These are phyloP conservation scores for Malus hybrid DNA, from an alignment of 331 rosid species.

Conservation along the genomic window DNA sequence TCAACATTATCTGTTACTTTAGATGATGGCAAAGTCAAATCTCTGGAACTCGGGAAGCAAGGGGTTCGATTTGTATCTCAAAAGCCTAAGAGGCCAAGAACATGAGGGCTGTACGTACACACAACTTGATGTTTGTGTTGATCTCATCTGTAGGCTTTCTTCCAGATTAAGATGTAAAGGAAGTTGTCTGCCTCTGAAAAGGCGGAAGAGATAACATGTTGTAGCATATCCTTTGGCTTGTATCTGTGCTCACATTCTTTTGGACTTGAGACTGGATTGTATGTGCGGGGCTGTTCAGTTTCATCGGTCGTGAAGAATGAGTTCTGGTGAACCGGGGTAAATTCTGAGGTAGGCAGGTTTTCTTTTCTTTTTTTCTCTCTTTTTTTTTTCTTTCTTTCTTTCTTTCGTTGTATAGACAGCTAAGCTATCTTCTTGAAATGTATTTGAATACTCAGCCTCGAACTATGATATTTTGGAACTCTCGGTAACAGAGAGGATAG, in stretches of 20 bases:
- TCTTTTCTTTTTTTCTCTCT: background rate
- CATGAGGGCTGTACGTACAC: conserved; percentile 23
- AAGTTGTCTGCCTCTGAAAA: background rate
- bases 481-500: conserved; percentile 8
- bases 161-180: background rate
- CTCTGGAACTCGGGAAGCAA: conserved; percentile 75
- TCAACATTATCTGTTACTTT: conserved; percentile 58
- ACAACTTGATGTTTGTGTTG: background rate
- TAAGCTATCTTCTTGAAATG: background rate
- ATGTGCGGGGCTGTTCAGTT: background rate
- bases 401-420: background rate
- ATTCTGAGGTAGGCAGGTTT: background rate
- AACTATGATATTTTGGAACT: background rate
- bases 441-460: background rate
- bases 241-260: too few relatives aligned
- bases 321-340: conserved; percentile 2
- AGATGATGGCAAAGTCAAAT: conserved; percentile 65
- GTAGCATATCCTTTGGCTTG: conserved; percentile 5
- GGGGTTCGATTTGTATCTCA: conserved; percentile 87
- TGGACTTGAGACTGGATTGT: background rate
- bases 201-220: background rate
- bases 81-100: conserved; percentile 81
- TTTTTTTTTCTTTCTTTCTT: accelerated
- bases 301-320: background rate
- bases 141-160: conserved; percentile 1